These are phyloP conservation scores for Cladosporium sp. DNA, from an alignment of 2,329 filamentous ascomycete genomes.

Conservation along the genomic window DNA sequence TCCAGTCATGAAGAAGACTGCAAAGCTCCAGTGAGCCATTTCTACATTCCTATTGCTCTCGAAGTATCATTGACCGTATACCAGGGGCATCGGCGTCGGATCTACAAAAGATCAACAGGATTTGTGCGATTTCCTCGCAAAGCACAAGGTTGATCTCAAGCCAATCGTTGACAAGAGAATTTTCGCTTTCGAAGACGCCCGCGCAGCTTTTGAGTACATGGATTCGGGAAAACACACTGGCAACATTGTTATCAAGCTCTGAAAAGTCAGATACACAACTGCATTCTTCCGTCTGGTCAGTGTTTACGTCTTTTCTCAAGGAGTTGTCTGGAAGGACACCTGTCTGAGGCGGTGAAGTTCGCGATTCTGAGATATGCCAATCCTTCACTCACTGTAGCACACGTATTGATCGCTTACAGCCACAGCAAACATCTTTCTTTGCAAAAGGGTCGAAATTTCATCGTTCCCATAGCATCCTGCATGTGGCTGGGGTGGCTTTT, in stretches of 20 bases:
- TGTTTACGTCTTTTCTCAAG: not conserved
- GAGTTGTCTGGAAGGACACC: not conserved
- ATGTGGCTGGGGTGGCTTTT: not conserved
- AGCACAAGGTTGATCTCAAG: slow-evolving; percentile 9
- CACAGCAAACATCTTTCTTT: not conserved
- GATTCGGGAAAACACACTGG: not conserved
- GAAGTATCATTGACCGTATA: not conserved
- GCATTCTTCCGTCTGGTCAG: not conserved
- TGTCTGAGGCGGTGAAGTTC: not conserved
- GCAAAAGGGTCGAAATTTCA: not conserved
- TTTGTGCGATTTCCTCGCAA: slow-evolving; percentile 2
- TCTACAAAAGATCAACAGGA: slow-evolving; percentile 4
- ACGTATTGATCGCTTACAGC: not conserved
- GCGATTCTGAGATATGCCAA: not conserved
- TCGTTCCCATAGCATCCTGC: not conserved
- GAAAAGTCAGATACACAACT: not conserved
- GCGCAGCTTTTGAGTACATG: not conserved
- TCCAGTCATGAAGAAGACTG: slow-evolving; percentile 7
- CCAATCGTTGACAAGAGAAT: slow-evolving; percentile 4
- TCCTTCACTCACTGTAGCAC: not conserved
- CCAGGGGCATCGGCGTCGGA: not conserved
- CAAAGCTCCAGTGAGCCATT: not conserved
- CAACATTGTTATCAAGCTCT: not conserved
- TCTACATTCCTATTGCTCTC: not conserved
- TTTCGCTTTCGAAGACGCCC: not conserved